Evolutionary conservation across 495 filamentous ascomycete genomes (phyloP), one percentile per base, ranked within the genome.

Genomic region (Collariella sp.): DNA sequence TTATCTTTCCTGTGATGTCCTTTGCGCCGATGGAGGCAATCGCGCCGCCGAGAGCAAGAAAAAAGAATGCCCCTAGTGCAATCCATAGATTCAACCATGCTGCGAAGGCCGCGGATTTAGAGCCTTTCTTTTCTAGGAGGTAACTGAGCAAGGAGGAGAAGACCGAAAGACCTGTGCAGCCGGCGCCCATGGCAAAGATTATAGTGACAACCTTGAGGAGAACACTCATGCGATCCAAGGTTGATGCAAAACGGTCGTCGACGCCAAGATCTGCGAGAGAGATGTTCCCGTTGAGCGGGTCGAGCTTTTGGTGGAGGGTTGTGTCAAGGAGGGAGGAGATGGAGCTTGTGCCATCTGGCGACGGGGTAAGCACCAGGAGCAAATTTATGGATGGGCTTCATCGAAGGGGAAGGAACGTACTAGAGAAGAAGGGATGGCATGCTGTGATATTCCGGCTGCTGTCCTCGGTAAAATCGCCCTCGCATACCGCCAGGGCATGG

Each of bases 401-500:
- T 34, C 51, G 34, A 9, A n/a, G 39, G 29, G 18, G 20, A 12
- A 9, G 7, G 2, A 43, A 18, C 22, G 9, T 4, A 47, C 42
- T 4, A 5, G 51, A 47, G 23, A 39, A 43, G 0, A 67, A 69
- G 71, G 61, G 1, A 81, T 84, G 7, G 72, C 73, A 54, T 75
- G 74, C 0, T 80, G 80, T 19, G 62, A 62, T 15, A 6, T 12
- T 34, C 7, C 45, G 44, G 15, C 3, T 1, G 2, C 29, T 18
- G 9, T 24, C 20, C 2, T 11, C 6, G 18, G 26, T 41, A 72
- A 77, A 82, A 62, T 73, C 62, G 38, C 88, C 87, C 56, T 79
- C 66, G 57, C 88, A 91, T 61, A 83, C 78, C 51, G 81, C 75
- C 68, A 89, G 78, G 46, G 88, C 62, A 60, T 91, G 85, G 19